Base-by-base conservation (phyloP, 75 land plant species). In the Pinus tabuliformis region DNA sequence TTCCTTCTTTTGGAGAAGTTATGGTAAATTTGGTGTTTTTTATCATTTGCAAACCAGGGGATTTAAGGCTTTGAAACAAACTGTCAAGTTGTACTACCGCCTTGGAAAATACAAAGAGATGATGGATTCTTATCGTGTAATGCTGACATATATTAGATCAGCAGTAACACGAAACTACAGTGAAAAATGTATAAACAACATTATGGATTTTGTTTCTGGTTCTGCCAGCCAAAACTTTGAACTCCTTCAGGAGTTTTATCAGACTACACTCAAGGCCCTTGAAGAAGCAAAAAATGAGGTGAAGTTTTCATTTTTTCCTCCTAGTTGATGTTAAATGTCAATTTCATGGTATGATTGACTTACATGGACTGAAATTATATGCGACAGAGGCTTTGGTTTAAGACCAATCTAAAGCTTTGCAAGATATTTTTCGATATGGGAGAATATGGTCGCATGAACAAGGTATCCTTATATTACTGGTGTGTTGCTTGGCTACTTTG, bases 221-320 rank as follows among this genome's bases (percentile, higher is more conserved):
- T 87, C 92, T 66, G 91, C 99, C 58, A 88, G 86, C 68, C 93
- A 92, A 59, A 97, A 94, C 77, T 83, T 92, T 79, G 86, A 78
- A 66, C 87, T 94, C 4, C 89, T 97, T 52, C 93, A 92, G 70
- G 97, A 97, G 77, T 94, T 97, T 56, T 97, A 94, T 64, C 98
- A 97, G 81, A 92, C 92, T 61, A 97, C 99, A 33, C 63, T 97
- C 70, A 97, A 83, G 80, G 97, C 95, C 20, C 90, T 97, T 84
- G 98, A 97, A 85, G 97, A 97, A 66, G 95, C 97, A 62, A 97
- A 97, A 71, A 94, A 97, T 87, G 99, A 97, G 93, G 99, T 96
- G 73, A 63, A 54, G 24, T 3, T 36, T 57, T 70, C 18, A 2
- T 60, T 58, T 52, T 4, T 18, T 59, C 13, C 18, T 45, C 18